Percentiles rank a stretch among this genome's conserved stretches.
Evolutionary conservation across 2,329 filamentous ascomycete species (phyloP).

Genomic region (Colletotrichum sp.): DNA sequence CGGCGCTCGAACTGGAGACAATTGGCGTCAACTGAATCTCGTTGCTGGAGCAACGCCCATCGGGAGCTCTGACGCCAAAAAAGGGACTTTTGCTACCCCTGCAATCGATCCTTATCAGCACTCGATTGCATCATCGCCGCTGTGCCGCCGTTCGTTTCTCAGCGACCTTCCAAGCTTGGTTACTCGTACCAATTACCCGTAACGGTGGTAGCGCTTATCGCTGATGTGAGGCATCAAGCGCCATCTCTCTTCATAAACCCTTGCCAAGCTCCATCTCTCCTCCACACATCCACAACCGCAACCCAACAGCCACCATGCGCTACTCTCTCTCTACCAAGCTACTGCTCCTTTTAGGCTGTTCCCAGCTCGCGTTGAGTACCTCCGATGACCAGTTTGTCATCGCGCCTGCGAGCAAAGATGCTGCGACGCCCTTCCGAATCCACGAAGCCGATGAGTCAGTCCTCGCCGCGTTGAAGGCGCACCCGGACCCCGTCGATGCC

Average conservation of each 20-base stretch:
- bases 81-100: neutral
- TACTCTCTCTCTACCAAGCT: conserved; percentile 7
- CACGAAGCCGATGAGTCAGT: conserved; percentile 25
- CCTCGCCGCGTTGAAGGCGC: conserved; percentile 25
- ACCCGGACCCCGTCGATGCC: conserved; percentile 33
- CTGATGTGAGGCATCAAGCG: neutral
- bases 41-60: neutral
- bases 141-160: neutral
- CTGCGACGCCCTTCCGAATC: neutral
- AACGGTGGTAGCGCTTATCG: neutral
- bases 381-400: conserved; percentile 4
- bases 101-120: neutral
- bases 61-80: neutral
- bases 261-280: neutral
- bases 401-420: neutral
- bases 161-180: neutral
- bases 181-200: neutral
- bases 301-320: neutral
- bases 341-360: conserved; percentile 12
- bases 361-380: neutral
- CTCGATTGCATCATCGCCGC: neutral
- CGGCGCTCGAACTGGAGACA: neutral
- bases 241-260: neutral
- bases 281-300: neutral
- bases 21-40: neutral